phyloP scores from a whole-genome alignment of 2,329 filamentous ascomycete genomes.

The Penicillium hordei region DNA sequence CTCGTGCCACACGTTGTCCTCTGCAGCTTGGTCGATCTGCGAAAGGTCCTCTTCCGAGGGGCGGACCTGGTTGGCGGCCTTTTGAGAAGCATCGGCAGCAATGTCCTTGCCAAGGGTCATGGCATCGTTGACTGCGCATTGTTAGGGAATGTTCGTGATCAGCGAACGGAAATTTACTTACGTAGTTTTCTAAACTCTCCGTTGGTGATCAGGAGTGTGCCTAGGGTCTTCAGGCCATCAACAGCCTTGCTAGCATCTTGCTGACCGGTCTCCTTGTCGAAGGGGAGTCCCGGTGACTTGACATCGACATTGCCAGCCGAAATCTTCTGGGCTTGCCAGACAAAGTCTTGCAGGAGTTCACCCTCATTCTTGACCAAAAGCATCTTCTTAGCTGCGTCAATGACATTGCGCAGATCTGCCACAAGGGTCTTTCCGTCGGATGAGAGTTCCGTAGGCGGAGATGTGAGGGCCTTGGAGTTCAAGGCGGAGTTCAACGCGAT shows the following conservation, averaged over 20 bases:
- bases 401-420: slow-evolving; percentile 72
- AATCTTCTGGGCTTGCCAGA: slow-evolving; percentile 85
- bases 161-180: slow-evolving; percentile 48
- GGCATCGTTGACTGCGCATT: slow-evolving; percentile 68
- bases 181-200: slow-evolving; percentile 91
- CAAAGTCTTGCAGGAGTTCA: slow-evolving; percentile 92
- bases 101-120: slow-evolving; percentile 82
- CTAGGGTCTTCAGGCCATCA: slow-evolving; percentile 82
- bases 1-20: slow-evolving; percentile 93
- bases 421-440: slow-evolving; percentile 78
- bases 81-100: slow-evolving; percentile 81
- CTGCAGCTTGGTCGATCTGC: slow-evolving; percentile 78
- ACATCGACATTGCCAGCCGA: slow-evolving; percentile 64
- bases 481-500: slow-evolving; percentile 88
- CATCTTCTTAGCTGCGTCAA: slow-evolving; percentile 80
- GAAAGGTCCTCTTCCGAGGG: slow-evolving; percentile 74
- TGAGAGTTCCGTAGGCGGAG: slow-evolving; percentile 75
- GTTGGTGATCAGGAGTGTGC: slow-evolving; percentile 87
- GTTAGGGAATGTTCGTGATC: slow-evolving; percentile 17
- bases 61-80: slow-evolving; percentile 71
- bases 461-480: slow-evolving; percentile 65
- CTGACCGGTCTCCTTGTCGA: slow-evolving; percentile 74
- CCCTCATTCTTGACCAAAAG: slow-evolving; percentile 93
- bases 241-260: slow-evolving; percentile 82
- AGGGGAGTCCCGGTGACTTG: slow-evolving; percentile 61